Base-by-base conservation (phyloP, 2,329 filamentous ascomycete genomes). In the Cryphonectria japonica region DNA sequence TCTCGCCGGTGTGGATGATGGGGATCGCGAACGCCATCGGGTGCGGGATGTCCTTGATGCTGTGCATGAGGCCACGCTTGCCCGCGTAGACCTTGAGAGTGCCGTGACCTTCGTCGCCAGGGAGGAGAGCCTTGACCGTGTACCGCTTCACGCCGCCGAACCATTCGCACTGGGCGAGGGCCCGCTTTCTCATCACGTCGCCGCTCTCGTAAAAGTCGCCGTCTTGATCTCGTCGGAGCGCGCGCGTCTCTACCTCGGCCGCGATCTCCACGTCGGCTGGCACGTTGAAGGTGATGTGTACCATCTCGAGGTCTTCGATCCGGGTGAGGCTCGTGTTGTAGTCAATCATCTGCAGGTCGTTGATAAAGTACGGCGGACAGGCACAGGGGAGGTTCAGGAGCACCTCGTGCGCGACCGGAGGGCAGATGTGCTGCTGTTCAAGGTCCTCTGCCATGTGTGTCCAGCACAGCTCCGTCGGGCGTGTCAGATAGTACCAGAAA, bases 61-160 rank as follows among this genome's bases (percentile, higher is more conserved):
- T 97, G 82, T 98, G 96, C 95, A 98, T 98, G 69, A 99, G 86
- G 0, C 97, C 97, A 73, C 95, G 90, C 80, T 95, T 96, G 72
- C 97, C 96, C 16, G 95, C 95, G 80, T 98, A 99, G 50, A 99
- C 85, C 80, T 97, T 98, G 71, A 99, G 84, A 16, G 92, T 88
- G 59, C 93, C 96, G 59, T 93, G 91, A 16, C 95, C 95, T 81
- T 98, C 95, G 75, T 98, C 95, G 37, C 94, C 93, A 1, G 97
- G 95, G 0, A 99, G 85, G 22, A 98, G 83, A 1, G 94, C 96
- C 81, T 99, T 99, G 78, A 99, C 86, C 0, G 94, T 97, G 80
- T 97, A 98, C 41, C 94, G 90, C 81, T 99, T 99, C 75, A 92
- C 86, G 22, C 94, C 94, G 74, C 87, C 88, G 76, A 93, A 88